phyloP scores from a whole-genome alignment of 352 stramenopile genomes.

The Peronospora belbahrii region DNA sequence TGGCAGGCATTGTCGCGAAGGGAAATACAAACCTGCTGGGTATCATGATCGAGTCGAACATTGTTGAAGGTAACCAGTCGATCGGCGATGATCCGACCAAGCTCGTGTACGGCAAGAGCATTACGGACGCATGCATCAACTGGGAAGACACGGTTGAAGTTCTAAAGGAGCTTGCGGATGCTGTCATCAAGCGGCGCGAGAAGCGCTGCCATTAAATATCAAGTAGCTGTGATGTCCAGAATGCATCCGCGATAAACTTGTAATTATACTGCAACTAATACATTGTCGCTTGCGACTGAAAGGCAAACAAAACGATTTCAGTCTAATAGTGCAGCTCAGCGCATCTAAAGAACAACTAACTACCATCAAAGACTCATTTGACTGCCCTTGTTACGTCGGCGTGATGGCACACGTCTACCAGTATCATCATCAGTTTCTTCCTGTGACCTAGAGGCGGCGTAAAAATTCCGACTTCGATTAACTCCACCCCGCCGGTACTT shows the following conservation, averaged over 20 bases:
- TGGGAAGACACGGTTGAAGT: conserved; percentile 72
- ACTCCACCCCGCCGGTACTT: conserved; percentile 12
- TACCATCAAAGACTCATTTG: conserved; percentile 6
- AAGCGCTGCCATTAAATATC: not conserved
- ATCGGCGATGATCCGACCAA: conserved; percentile 52
- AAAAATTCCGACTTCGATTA: not conserved
- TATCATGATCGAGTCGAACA: conserved; percentile 88
- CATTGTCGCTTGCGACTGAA: not conserved
- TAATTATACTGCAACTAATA: not conserved
- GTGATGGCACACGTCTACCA: conserved; percentile 3
- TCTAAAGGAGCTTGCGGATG: conserved; percentile 46
- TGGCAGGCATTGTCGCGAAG: conserved; percentile 49
- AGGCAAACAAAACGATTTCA: not conserved
- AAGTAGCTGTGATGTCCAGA: not conserved
- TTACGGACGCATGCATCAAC: conserved; percentile 82
- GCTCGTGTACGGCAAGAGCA: conserved; percentile 81
- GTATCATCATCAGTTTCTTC: not conserved
- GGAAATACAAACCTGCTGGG: conserved; percentile 68
- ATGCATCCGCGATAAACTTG: not conserved
- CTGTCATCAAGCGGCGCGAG: conserved; percentile 44
- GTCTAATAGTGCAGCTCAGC: not conserved
- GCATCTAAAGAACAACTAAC: not conserved
- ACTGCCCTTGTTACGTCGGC: conserved; percentile 15
- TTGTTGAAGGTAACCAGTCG: conserved; percentile 80
- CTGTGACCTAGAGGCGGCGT: not conserved